phyloP scores from a whole-genome alignment of 495 filamentous ascomycete species.

The Parathielavia hyrcaniae region DNA sequence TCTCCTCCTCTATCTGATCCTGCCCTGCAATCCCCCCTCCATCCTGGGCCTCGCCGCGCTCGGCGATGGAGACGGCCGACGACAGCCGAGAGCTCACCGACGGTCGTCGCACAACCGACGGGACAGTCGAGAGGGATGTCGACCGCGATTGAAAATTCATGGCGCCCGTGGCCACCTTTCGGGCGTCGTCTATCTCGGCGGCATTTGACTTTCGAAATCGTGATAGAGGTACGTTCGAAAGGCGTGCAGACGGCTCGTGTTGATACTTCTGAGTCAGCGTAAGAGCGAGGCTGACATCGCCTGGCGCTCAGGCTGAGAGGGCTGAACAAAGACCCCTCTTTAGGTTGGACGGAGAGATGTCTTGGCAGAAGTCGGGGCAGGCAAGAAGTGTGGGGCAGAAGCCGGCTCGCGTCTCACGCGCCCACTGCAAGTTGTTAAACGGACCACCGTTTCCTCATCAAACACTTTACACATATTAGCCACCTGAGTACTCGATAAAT shows the following conservation, averaged over 20 bases:
- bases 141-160: constrained; percentile 39
- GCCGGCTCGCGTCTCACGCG: constrained; percentile 12
- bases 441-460: background rate
- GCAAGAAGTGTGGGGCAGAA: background rate
- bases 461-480: too few species aligned
- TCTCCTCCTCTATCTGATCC: constrained; percentile 81
- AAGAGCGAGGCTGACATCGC: constrained; percentile 15
- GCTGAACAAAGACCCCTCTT: constrained; percentile 2
- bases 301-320: background rate
- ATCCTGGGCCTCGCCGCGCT: constrained; percentile 48
- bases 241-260: background rate
- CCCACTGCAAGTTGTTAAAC: constrained; percentile 1
- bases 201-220: constrained; percentile 18
- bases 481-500: too few species aligned
- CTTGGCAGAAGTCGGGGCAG: background rate
- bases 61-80: constrained; percentile 57
- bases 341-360: background rate
- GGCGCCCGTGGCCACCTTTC: constrained; percentile 25
- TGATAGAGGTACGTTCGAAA: background rate
- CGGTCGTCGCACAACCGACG: constrained; percentile 45
- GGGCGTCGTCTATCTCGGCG: constrained; percentile 16
- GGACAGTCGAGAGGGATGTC: constrained; percentile 48
- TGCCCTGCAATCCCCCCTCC: constrained; percentile 40
- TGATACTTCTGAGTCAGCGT: background rate
- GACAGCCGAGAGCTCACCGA: constrained; percentile 69